Percentiles rank a stretch among this genome's conserved stretches.
Evolutionary conservation across 805 yeast species (phyloP).

Genomic region (Yamadazyma phyllophila): DNA sequence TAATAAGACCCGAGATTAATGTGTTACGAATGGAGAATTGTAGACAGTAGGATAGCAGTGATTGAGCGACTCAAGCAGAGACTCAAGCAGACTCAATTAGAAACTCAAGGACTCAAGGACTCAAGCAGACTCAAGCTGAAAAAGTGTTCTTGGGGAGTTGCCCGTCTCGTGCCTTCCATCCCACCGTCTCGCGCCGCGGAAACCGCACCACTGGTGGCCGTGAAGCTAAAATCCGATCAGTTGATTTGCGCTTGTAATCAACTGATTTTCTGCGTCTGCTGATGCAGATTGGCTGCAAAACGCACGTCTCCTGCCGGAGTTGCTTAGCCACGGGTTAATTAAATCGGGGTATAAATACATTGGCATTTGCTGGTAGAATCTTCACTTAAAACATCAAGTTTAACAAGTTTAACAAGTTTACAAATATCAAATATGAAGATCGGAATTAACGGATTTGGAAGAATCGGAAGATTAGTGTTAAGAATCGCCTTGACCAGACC

Average conservation of each 20-base stretch:
- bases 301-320: slow-evolving; percentile 1
- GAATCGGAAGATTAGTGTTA: slow-evolving; percentile 35
- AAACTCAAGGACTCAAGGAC: too few relatives aligned
- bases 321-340: neutral
- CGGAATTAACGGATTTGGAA: slow-evolving; percentile 37
- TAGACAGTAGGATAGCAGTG: too few relatives aligned
- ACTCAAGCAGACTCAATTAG: too few relatives aligned
- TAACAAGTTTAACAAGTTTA: neutral
- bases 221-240: neutral
- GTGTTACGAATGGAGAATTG: neutral
- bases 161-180: too few relatives aligned
- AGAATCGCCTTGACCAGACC: slow-evolving; percentile 32
- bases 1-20: slow-evolving; percentile 71
- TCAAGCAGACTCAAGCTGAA: too few relatives aligned
- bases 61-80: too few relatives aligned
- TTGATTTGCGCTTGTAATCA: neutral
- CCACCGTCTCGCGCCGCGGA: too few relatives aligned
- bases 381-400: neutral
- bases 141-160: too few relatives aligned
- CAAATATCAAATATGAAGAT: slow-evolving; percentile 15
- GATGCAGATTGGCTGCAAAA: slow-evolving; percentile 2
- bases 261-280: neutral
- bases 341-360: too few relatives aligned
- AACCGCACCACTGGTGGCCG: too few relatives aligned
- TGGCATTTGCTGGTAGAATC: neutral